Percentiles rank a stretch among this genome's conserved stretches.
Evolutionary conservation across 78 protist genomes (phyloP).

Genomic region (Cyanophora paradoxa): DNA sequence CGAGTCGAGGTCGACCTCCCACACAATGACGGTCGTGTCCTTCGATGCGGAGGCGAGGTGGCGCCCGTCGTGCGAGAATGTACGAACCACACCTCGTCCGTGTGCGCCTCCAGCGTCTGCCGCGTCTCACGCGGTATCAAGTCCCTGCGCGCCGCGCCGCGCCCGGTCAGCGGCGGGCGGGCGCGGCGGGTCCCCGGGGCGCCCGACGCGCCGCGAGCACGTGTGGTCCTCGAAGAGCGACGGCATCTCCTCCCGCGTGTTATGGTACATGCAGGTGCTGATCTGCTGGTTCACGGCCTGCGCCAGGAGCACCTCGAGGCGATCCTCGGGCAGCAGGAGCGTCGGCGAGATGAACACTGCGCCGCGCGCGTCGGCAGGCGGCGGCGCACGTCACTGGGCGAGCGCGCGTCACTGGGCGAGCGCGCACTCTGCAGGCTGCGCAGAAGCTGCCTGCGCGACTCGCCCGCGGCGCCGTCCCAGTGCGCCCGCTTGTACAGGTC

Average conservation of each 20-base stretch:
- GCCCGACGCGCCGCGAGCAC: conserved; percentile 28
- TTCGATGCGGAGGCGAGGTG: conserved; percentile 64
- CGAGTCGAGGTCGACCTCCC: conserved; percentile 45
- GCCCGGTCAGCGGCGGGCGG: no score
- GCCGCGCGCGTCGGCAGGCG: background rate
- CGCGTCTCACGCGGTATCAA: conserved; percentile 1
- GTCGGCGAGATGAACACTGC: conserved; percentile 33
- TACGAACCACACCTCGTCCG: conserved; percentile 75
- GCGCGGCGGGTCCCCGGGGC: no score
- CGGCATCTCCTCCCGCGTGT: conserved; percentile 11
- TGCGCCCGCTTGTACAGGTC: conserved; percentile 22
- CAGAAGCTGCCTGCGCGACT: conserved; percentile 34
- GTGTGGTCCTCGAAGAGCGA: conserved; percentile 51
- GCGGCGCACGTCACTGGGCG: background rate
- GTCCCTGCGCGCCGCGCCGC: background rate
- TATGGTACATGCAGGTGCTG: conserved; percentile 52
- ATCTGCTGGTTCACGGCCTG: conserved; percentile 54
- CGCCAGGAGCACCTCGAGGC: conserved; percentile 55
- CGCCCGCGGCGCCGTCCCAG: conserved; percentile 37
- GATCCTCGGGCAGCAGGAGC: conserved; percentile 48
- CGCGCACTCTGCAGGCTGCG: conserved; percentile 40
- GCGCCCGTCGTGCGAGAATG: conserved; percentile 55
- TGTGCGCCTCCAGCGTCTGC: conserved; percentile 42
- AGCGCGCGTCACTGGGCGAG: background rate
- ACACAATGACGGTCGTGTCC: conserved; percentile 52